Evolutionary conservation across 1,139 yeast genomes (phyloP), one percentile per base, ranked within the genome.

Genomic region (Kazachstania sp.): DNA sequence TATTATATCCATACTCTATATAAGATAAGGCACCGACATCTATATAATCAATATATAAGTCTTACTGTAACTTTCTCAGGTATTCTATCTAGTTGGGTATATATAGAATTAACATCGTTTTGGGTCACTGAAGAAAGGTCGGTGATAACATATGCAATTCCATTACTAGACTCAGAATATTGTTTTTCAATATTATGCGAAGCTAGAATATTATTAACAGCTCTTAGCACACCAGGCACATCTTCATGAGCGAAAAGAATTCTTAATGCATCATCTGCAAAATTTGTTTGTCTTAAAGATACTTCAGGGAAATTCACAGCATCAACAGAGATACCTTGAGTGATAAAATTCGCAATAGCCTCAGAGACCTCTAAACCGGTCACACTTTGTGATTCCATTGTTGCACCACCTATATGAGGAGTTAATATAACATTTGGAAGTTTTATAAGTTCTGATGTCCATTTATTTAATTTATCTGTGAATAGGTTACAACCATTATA

Each of bases 231-330:
- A 78, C 98, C 98, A 35, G 98, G 98, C 58, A 90, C 96, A 71
- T 92, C 92, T 70, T 86, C 94, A 73, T 92, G 98, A 65, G 90
- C 86, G 71, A 90, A 92, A 63, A 92, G 76, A 39, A 92, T 95
- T 73, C 98, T 86, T 57, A 90, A 97, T 65, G 84, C 77, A 61
- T 83, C 81, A 70, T 86, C 95, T 62, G 87, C 96, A 66, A 83
- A 77, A 65, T 87, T 86, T 57, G 90, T 75, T 30, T 90, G 83
- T 73, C 97, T 85, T 62, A 92, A 76, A 19, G 90, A 73, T 56
- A 92, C 97, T 72, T 92, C 97, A 60, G 98, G 98, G 94, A 92
- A 90, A 76, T 92, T 92, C 52, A 92, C 98, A 7, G 98, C 92
- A 60, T 97, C 97, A 48, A 77, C 77, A 13, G 97, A 85, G 59